Evolutionary conservation across 192 early-diverging fungal genomes (phyloP).

Genomic region (Backusella circina): DNA sequence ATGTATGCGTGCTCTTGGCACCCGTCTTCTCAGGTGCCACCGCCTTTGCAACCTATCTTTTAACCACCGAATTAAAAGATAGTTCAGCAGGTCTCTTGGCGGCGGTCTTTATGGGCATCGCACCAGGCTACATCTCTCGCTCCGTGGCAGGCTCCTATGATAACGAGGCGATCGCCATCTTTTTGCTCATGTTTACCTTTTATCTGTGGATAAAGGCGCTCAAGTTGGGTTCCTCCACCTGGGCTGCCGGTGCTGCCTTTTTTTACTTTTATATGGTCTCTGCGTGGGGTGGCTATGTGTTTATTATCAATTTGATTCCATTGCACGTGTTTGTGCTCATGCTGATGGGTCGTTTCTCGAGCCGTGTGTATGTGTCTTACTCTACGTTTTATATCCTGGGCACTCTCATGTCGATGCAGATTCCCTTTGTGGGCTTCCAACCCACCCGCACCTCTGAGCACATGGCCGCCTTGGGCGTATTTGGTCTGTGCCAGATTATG

Average conservation of each 20-base stretch:
- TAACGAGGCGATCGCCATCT: slow-evolving; percentile 99
- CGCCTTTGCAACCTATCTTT: slow-evolving; percentile 90
- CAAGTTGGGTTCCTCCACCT: slow-evolving; percentile 91
- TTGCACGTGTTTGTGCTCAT: slow-evolving; percentile 93
- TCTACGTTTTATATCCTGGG: slow-evolving; percentile 98
- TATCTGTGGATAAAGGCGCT: slow-evolving; percentile 98
- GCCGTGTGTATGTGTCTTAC: slow-evolving; percentile 93
- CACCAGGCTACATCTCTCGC: slow-evolving; percentile 99
- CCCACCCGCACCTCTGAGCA: slow-evolving; percentile 97
- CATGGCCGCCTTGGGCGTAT: slow-evolving; percentile 97
- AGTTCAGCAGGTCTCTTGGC: slow-evolving; percentile 92
- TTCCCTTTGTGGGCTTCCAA: slow-evolving; percentile 99
- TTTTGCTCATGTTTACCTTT: slow-evolving; percentile 96
- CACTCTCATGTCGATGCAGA: slow-evolving; percentile 96
- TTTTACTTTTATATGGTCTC: slow-evolving; percentile 99
- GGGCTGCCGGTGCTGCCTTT: slow-evolving; percentile 79
- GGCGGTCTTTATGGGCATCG: slow-evolving; percentile 97
- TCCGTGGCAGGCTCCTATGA: slow-evolving; percentile 99
- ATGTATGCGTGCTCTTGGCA: slow-evolving; percentile 97
- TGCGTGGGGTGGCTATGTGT: slow-evolving; percentile 99
- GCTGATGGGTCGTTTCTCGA: slow-evolving; percentile 94
- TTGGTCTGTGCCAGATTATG: slow-evolving; percentile 93
- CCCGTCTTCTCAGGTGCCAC: slow-evolving; percentile 96
- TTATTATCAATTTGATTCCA: slow-evolving; percentile 98
- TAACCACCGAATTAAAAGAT: slow-evolving; percentile 92